Percentiles rank a stretch among this genome's conserved stretches.
Conservation (phyloP, 495 filamentous ascomycete genomes). For the Penicillium samsonianum region DNA sequence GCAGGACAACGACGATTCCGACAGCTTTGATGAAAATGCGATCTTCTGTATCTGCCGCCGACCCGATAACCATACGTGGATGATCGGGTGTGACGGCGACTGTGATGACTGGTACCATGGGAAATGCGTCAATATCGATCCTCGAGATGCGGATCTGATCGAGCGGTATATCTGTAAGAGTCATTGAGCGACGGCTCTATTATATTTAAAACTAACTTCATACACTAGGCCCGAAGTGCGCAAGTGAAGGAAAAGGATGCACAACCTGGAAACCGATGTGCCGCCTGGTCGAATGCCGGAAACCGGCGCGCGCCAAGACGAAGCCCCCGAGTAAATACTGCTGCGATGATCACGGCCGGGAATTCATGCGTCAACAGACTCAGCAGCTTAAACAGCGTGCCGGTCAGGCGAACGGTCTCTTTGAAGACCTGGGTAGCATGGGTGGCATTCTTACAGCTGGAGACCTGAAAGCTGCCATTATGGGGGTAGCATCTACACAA, state of each 20-base stretch:
- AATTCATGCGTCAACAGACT: constrained; percentile 55
- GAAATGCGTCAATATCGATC: constrained; percentile 63
- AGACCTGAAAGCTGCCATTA: constrained; percentile 58
- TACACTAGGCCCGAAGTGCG: constrained; percentile 58
- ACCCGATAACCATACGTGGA: constrained; percentile 73
- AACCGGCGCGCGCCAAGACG: constrained; percentile 56
- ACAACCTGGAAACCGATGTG: constrained; percentile 75
- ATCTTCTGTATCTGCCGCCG: constrained; percentile 71
- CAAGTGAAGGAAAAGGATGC: constrained; percentile 48
- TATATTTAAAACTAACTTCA: constrained; percentile 13
- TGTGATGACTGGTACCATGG: constrained; percentile 79
- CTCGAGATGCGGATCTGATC: constrained; percentile 62
- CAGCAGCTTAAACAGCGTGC: constrained; percentile 29
- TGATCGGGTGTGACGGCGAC: constrained; percentile 72
- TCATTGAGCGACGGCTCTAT: neutral
- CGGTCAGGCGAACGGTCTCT: constrained; percentile 19
- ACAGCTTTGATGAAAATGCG: constrained; percentile 49
- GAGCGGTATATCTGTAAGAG: constrained; percentile 68
- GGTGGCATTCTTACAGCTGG: constrained; percentile 58
- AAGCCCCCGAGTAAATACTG: constrained; percentile 66
- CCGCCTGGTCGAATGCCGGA: constrained; percentile 57
- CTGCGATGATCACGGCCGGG: constrained; percentile 61
- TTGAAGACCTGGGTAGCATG: constrained; percentile 51
- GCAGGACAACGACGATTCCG: constrained; percentile 44
- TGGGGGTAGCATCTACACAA: constrained; percentile 46